phyloP scores from a whole-genome alignment of 352 stramenopile genomes.

The Peronosclerospora sorghi region DNA sequence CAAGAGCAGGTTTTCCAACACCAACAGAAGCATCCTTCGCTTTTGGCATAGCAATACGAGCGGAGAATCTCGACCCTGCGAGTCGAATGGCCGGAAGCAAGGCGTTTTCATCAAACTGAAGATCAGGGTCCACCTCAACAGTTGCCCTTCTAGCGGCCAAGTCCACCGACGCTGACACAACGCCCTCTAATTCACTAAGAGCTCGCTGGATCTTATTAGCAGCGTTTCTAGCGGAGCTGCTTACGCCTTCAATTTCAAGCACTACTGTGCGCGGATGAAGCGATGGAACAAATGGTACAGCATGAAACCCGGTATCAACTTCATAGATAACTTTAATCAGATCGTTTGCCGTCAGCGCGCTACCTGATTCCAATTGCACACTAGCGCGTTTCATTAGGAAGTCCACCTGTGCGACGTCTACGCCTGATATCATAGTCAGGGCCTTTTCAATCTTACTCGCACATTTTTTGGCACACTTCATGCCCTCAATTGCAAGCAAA shows the following conservation, averaged over 20 bases:
- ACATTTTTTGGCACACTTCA: constrained; percentile 79
- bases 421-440: constrained; percentile 31
- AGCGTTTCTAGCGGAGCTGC: constrained; percentile 50
- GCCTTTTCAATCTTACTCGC: constrained; percentile 58
- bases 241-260: constrained; percentile 58
- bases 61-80: constrained; percentile 18
- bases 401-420: constrained; percentile 54
- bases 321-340: constrained; percentile 43
- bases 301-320: constrained; percentile 53
- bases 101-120: constrained; percentile 44
- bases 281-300: constrained; percentile 28
- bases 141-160: constrained; percentile 48
- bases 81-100: constrained; percentile 39
- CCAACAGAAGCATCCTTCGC: neutral
- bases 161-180: constrained; percentile 62
- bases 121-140: constrained; percentile 48
- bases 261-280: constrained; percentile 26
- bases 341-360: constrained; percentile 35
- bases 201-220: constrained; percentile 59
- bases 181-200: constrained; percentile 40
- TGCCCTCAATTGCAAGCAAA: constrained; percentile 48
- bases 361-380: constrained; percentile 43
- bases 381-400: constrained; percentile 53
- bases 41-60: constrained; percentile 10
- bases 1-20: neutral